A percentile compares a stretch with the other conserved stretches of the same genome.
Conservation (phyloP, 164 flowering plant species). For the Nymphaea thermarum region DNA sequence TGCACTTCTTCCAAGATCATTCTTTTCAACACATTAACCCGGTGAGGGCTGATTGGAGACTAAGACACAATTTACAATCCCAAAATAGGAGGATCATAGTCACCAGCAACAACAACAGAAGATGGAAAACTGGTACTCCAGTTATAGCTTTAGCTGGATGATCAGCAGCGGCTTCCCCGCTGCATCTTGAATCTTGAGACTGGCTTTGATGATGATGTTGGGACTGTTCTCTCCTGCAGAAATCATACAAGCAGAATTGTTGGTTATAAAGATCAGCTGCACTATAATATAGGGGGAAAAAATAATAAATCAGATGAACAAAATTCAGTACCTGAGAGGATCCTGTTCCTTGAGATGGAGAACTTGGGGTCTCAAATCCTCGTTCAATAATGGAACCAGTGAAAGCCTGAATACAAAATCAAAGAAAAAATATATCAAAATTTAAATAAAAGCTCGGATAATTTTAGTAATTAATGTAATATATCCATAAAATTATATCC, state of each 20-base stretch:
- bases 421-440: too few relatives aligned
- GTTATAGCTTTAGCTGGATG: not conserved
- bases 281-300: not conserved
- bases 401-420: slow-evolving; percentile 38
- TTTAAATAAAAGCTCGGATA: not conserved
- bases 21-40: too few relatives aligned
- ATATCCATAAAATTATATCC: too few relatives aligned
- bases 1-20: too few relatives aligned
- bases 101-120: not conserved
- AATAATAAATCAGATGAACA: not conserved
- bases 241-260: not conserved
- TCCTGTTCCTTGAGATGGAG: slow-evolving; percentile 10
- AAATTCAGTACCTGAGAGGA: slow-evolving; percentile 33
- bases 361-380: slow-evolving; percentile 19
- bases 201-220: slow-evolving; percentile 46
- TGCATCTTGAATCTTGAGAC: slow-evolving; percentile 90
- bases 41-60: too few relatives aligned
- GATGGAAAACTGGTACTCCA: not conserved
- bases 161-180: slow-evolving; percentile 28
- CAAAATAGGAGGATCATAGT: not conserved
- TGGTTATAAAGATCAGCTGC: not conserved
- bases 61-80: too few relatives aligned
- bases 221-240: not conserved
- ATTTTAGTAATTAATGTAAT: too few relatives aligned
- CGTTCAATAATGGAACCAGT: slow-evolving; percentile 71